Evolutionary conservation across 2,329 filamentous ascomycete species (phyloP).

Genomic region (Xylogone sp.): DNA sequence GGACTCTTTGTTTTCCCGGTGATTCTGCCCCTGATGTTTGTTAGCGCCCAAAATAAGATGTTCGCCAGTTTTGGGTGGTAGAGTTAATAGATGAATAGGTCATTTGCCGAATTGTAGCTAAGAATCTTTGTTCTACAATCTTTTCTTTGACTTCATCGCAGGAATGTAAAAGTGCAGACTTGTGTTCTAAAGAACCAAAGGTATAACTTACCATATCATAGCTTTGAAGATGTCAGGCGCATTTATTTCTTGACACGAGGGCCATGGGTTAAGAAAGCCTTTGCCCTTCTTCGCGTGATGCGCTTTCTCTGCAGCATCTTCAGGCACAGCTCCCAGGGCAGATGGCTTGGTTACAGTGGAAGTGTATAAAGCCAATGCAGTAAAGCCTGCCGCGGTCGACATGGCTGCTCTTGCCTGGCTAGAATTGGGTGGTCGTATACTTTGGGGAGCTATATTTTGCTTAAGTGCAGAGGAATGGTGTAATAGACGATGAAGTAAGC

Average conservation of each 20-base stretch:
- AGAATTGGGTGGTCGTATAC: background rate
- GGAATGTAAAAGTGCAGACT: no score
- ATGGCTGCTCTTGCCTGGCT: background rate
- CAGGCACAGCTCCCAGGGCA: conserved; percentile 22
- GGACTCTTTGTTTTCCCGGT: conserved; percentile 33
- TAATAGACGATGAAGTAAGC: background rate
- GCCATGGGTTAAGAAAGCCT: conserved; percentile 55
- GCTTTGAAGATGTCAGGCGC: conserved; percentile 27
- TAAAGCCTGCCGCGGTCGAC: conserved; percentile 2
- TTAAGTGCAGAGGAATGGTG: background rate
- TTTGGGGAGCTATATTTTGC: background rate
- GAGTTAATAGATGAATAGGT: no score
- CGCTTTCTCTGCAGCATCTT: conserved; percentile 33
- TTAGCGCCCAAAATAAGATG: no score
- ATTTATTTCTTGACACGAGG: conserved; percentile 41
- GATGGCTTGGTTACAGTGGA: conserved; percentile 18
- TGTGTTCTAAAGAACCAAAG: no score
- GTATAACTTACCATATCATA: conserved; percentile 33
- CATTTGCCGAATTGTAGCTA: no score
- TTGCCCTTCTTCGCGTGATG: conserved; percentile 51
- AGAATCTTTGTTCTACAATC: no score
- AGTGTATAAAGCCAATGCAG: conserved; percentile 19
- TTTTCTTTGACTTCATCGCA: no score
- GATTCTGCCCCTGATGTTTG: conserved; percentile 12
- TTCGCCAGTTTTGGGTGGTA: no score